Percentiles rank a stretch among this genome's conserved stretches.
These are phyloP conservation scores for Entophlyctis luteolus DNA, from an alignment of 192 early-diverging fungal species.

Conservation along the genomic window DNA sequence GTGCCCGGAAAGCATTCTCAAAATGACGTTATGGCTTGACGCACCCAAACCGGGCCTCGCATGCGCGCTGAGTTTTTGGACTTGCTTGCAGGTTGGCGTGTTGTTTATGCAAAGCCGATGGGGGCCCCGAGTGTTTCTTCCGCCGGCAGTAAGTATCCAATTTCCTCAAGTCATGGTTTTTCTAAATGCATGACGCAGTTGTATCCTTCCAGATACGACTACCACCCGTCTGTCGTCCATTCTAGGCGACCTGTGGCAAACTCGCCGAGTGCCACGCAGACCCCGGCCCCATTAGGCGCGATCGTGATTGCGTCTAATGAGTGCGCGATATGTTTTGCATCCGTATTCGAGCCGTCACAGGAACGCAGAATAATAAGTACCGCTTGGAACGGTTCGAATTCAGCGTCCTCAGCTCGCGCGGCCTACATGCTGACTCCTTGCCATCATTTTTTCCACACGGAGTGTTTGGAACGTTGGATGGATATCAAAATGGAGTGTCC, in stretches of 20 bases:
- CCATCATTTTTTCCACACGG: slow-evolving; percentile 72
- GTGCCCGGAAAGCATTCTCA: slow-evolving; percentile 57
- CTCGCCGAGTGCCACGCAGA: background rate
- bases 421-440: slow-evolving; percentile 78
- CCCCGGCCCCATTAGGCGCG: background rate
- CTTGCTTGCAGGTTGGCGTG: slow-evolving; percentile 53
- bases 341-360: background rate
- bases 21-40: slow-evolving; percentile 28
- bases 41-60: slow-evolving; percentile 41
- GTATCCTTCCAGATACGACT: slow-evolving; percentile 19
- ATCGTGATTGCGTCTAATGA: background rate
- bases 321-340: slow-evolving; percentile 21
- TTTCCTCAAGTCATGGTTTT: too few relatives aligned
- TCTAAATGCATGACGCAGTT: background rate
- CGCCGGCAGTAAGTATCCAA: slow-evolving; percentile 46
- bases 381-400: background rate
- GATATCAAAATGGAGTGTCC: slow-evolving; percentile 66
- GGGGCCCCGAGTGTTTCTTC: slow-evolving; percentile 73
- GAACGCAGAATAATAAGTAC: background rate
- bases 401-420: background rate
- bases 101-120: slow-evolving; percentile 63
- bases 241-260: too few relatives aligned
- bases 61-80: slow-evolving; percentile 54
- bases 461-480: slow-evolving; percentile 76
- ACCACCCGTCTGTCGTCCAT: background rate